Evolutionary conservation across 208 protist genomes (phyloP).

Genomic region (Trypanosoma congolense): DNA sequence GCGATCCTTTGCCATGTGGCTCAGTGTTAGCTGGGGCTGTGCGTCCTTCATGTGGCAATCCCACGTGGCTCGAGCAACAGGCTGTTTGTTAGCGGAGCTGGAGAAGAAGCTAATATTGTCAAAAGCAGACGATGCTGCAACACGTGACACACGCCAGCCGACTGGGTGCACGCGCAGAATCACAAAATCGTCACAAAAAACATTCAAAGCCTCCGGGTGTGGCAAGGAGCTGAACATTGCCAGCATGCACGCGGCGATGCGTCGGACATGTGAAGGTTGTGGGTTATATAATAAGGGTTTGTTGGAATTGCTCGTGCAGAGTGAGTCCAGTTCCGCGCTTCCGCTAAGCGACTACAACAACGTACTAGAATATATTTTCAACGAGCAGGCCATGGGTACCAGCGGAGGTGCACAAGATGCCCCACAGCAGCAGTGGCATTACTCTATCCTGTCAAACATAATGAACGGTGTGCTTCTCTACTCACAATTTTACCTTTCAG

Average conservation of each 20-base stretch:
- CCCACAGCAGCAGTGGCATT: constrained; percentile 15
- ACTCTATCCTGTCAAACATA: constrained; percentile 64
- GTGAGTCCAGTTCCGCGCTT: not conserved
- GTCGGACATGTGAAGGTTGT: constrained; percentile 21
- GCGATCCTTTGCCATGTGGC: constrained; percentile 54
- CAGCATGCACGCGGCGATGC: constrained; percentile 19
- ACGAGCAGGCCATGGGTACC: constrained; percentile 3
- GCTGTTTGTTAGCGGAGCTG: constrained; percentile 8
- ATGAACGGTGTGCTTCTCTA: constrained; percentile 79
- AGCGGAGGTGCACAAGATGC: not conserved
- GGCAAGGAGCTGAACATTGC: constrained; percentile 14
- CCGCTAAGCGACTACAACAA: constrained; percentile 11
- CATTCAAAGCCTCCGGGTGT: constrained; percentile 2
- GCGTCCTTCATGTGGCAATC: constrained; percentile 60
- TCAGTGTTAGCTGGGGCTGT: constrained; percentile 55
- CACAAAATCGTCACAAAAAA: not conserved
- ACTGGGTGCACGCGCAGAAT: not conserved
- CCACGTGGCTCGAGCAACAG: constrained; percentile 20
- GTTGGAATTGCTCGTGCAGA: constrained; percentile 19
- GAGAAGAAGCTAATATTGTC: constrained; percentile 2
- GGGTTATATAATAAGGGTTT: constrained; percentile 8
- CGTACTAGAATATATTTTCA: constrained; percentile 15
- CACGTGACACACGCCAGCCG: not conserved
- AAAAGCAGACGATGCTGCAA: not conserved
- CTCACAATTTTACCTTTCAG: constrained; percentile 59